Evolutionary conservation across 1,284 basidiomycete genomes (phyloP), one percentile per base, ranked within the genome.

Genomic region (Mycosarcoma mackinlayi): DNA sequence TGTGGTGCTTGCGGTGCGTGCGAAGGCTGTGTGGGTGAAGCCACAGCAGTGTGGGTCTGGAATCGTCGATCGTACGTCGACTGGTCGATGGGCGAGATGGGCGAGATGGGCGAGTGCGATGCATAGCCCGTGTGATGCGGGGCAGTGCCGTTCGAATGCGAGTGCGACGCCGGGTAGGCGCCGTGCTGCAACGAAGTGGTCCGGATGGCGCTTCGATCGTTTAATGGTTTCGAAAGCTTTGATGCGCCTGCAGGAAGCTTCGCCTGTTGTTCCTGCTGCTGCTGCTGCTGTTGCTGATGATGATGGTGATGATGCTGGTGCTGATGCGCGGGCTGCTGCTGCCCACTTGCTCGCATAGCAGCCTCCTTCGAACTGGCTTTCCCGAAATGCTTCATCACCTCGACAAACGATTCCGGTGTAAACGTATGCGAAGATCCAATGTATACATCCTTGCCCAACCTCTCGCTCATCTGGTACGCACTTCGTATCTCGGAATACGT

Each of bases 401-500:
- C 90, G 49, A 96, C 86, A 81, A 96, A 97, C 27, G 88, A 84
- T 42, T 89, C 88, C 0, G 96, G 95, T 0, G 92, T 94, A 65
- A 90, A 83, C 8, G 89, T 86, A 82, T 98, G 93, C 8, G 94
- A 94, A 11, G 94, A 95, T 27, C 95, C 94, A 69, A 98, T 92
- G 84, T 90, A 91, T 56, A 98, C 88, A 75, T 98, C 95, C 83
- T 91, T 93, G 77, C 90, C 90, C 47, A 93, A 83, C 7, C 88
- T 81, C 47, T 86, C 86, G 5, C 92, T 91, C 8, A 95, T 85
- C 49, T 90, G 86, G 81, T 98, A 98, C 30, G 88, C 90, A 79
- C 93, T 89, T 56, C 95, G 86, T 83, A 96, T 90, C 84, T 99
- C 96, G 0, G 92, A 93, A 83, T 94, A 96, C 2, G 95, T 96